These are phyloP conservation scores for Pezicula rhizophila DNA, from an alignment of 2,329 filamentous ascomycete species.

Conservation along the genomic window DNA sequence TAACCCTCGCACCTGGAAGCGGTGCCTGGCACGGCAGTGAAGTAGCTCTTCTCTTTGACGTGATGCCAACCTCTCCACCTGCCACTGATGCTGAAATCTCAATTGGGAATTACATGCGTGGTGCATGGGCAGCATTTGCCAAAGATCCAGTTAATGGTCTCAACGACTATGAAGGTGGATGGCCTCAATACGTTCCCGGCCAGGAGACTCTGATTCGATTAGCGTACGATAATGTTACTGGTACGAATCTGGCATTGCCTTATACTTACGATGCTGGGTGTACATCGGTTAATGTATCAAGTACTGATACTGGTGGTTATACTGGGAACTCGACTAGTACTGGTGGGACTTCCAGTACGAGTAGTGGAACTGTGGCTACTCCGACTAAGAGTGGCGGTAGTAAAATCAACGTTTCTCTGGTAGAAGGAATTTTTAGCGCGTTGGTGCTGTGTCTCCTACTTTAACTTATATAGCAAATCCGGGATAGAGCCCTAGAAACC, in stretches of 20 bases:
- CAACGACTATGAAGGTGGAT: constrained; percentile 16
- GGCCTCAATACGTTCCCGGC: constrained; percentile 10
- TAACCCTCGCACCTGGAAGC: constrained; percentile 22
- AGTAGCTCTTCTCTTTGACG: constrained; percentile 29
- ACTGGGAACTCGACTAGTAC: too few species aligned
- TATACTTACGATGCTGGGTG: constrained; percentile 10
- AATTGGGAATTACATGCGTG: constrained; percentile 30
- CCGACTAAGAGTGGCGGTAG: too few species aligned
- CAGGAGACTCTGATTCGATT: constrained; percentile 12
- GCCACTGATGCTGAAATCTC: constrained; percentile 23
- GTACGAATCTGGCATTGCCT: constrained; percentile 9
- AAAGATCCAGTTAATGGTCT: constrained; percentile 31
- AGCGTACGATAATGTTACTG: constrained; percentile 15
- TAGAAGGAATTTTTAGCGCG: too few species aligned
- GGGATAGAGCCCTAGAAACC: too few species aligned
- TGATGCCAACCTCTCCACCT: constrained; percentile 9
- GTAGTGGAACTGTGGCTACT: too few species aligned
- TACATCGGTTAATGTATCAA: too few species aligned
- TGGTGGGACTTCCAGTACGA: too few species aligned
- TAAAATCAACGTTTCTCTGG: too few species aligned
- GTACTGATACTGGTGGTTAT: too few species aligned
- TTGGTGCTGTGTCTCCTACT: too few species aligned
- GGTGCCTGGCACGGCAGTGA: constrained; percentile 31
- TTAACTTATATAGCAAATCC: too few species aligned
- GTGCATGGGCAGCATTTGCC: constrained; percentile 34